Evolutionary conservation across 495 filamentous ascomycete species (phyloP).

Genomic region (Choiromyces venosus): DNA sequence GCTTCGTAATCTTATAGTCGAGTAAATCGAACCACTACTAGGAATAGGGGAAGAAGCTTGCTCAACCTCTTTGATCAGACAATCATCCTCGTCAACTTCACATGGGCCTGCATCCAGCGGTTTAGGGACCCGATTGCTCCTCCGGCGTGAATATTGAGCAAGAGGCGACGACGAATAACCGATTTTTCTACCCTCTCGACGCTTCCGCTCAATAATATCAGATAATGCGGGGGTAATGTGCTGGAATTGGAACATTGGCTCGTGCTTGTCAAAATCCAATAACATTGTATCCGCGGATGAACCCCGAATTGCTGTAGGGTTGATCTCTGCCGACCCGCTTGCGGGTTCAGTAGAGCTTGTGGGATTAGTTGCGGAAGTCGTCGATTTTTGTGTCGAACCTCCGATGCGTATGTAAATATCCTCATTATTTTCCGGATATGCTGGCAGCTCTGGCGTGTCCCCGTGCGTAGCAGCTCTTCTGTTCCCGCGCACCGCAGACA

Average conservation of each 20-base stretch:
- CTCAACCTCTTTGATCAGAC: constrained; percentile 19
- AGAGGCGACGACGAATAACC: constrained; percentile 24
- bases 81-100: not conserved
- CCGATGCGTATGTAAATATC: constrained; percentile 30
- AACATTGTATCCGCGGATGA: constrained; percentile 31
- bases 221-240: not conserved
- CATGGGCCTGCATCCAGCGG: not conserved
- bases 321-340: not conserved
- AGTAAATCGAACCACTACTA: constrained; percentile 8
- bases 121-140: not conserved
- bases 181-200: not conserved
- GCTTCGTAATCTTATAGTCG: constrained; percentile 11
- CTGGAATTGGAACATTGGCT: not conserved
- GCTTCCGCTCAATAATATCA: not conserved
- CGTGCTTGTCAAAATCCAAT: constrained; percentile 16
- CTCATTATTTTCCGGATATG: constrained; percentile 19
- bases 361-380: not conserved
- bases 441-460: not conserved
- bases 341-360: not conserved
- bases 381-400: constrained; percentile 18
- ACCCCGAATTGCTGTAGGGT: not conserved
- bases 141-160: constrained; percentile 19
- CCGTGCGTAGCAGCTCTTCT: not conserved
- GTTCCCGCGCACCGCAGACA: not conserved
- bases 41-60: constrained; percentile 1